These are phyloP conservation scores for Luvunga scandens DNA, from an alignment of 345 rosid genomes.

Conservation along the genomic window DNA sequence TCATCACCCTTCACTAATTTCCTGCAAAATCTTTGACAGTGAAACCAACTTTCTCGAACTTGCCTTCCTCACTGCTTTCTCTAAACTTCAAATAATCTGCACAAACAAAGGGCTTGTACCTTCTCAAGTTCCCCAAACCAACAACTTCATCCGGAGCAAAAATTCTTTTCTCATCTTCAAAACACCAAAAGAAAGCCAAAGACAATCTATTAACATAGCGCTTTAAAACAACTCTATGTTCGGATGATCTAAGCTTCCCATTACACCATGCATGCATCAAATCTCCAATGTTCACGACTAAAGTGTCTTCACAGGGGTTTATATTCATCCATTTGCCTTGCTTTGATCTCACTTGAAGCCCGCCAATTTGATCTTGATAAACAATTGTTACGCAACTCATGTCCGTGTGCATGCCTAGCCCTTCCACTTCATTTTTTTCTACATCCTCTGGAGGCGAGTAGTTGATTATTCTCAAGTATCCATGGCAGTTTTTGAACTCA, in stretches of 20 bases:
- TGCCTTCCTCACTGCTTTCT: conserved; percentile 18
- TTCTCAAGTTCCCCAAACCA: conserved; percentile 9
- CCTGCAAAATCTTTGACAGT: conserved; percentile 25
- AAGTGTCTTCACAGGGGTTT: conserved; percentile 17
- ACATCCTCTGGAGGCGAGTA: conserved; percentile 15
- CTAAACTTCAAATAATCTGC: conserved; percentile 22
- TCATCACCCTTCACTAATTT: not conserved
- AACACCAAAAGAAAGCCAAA: conserved; percentile 28
- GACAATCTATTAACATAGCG: conserved; percentile 11
- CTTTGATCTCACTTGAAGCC: conserved; percentile 27
- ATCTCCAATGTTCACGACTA: conserved; percentile 29
- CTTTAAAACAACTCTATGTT: conserved; percentile 22
- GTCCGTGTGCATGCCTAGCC: conserved; percentile 31
- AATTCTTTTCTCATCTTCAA: conserved; percentile 24
- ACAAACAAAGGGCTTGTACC: conserved; percentile 17
- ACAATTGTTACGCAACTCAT: conserved; percentile 29
- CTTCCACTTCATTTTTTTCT: conserved; percentile 12
- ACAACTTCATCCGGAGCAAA: conserved; percentile 24
- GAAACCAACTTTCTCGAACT: conserved; percentile 27
- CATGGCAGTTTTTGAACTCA: conserved; percentile 25
- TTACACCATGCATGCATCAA: conserved; percentile 32
- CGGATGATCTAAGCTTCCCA: conserved; percentile 23
- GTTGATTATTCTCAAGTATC: conserved; percentile 27
- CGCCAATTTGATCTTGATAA: conserved; percentile 24
- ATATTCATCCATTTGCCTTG: conserved; percentile 26